Evolutionary conservation across 2,329 filamentous ascomycete genomes (phyloP).

Genomic region (Sporothrix globosa): DNA sequence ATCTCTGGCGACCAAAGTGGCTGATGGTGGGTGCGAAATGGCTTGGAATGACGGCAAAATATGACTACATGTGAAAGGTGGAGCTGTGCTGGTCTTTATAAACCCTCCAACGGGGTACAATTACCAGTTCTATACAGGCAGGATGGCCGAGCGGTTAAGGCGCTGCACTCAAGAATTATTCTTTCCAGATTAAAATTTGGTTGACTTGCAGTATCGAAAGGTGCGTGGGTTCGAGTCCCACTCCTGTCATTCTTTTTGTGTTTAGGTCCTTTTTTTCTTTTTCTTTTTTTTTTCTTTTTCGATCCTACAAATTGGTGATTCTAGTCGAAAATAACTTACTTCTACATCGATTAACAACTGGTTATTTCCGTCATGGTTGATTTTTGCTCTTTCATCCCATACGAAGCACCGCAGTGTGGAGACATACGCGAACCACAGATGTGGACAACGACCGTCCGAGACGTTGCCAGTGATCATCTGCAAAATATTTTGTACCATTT

Average conservation of each 20-base stretch:
- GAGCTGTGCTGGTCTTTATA: constrained; percentile 11
- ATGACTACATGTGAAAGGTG: neutral
- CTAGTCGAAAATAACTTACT: neutral
- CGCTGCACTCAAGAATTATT: constrained; percentile 35
- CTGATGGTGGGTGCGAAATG: neutral
- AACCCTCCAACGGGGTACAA: neutral
- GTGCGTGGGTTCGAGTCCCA: constrained; percentile 36
- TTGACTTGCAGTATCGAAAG: constrained; percentile 35
- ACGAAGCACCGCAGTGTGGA: neutral
- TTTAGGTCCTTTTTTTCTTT: neutral
- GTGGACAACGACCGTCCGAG: neutral
- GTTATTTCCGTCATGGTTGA: neutral
- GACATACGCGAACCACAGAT: neutral
- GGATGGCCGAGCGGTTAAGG: constrained; percentile 35
- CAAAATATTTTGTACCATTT: too few relatives aligned
- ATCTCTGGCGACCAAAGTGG: neutral
- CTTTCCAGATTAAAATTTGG: constrained; percentile 31
- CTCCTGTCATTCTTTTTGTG: constrained; percentile 31
- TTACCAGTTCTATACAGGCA: constrained; percentile 26
- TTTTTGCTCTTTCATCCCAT: constrained; percentile 9
- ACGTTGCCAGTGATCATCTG: too few relatives aligned
- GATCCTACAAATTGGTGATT: neutral
- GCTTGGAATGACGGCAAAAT: neutral
- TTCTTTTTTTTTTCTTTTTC: constrained; percentile 14
- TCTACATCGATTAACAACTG: neutral